phyloP scores from a whole-genome alignment of 257 asterid species.

The Scutellaria barbata region DNA sequence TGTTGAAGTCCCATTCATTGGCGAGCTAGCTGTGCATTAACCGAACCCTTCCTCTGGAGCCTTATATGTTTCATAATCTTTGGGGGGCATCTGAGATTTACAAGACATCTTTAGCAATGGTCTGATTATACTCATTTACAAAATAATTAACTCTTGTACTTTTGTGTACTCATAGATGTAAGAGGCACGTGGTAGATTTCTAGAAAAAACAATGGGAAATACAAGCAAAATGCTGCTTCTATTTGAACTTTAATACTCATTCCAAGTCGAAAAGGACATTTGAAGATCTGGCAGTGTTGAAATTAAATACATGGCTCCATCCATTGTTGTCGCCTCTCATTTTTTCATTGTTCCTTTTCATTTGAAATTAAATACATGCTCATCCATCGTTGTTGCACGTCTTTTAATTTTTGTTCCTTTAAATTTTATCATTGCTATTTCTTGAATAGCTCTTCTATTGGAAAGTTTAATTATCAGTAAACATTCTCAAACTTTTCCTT shows the following conservation, averaged over 20 bases:
- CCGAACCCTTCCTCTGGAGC: neutral
- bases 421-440: neutral
- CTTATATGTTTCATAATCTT: conserved; percentile 19
- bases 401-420: neutral
- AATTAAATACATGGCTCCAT: neutral
- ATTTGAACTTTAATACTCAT: neutral
- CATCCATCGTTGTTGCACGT: neutral
- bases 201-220: neutral
- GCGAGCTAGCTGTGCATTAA: conserved; percentile 19
- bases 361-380: neutral
- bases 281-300: neutral
- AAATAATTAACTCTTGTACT: conserved; percentile 5
- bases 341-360: neutral
- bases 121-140: conserved; percentile 25
- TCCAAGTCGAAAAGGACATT: conserved; percentile 10
- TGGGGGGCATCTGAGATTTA: neutral
- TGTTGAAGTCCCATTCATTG: neutral
- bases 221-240: neutral
- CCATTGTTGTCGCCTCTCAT: neutral
- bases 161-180: conserved; percentile 1
- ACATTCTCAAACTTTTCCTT: conserved; percentile 17
- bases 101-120: neutral
- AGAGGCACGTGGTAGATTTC: neutral
- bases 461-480: neutral
- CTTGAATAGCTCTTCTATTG: neutral